Conservation (phyloP, 176 grass and related monocot species). For the Musa itinerans region DNA sequence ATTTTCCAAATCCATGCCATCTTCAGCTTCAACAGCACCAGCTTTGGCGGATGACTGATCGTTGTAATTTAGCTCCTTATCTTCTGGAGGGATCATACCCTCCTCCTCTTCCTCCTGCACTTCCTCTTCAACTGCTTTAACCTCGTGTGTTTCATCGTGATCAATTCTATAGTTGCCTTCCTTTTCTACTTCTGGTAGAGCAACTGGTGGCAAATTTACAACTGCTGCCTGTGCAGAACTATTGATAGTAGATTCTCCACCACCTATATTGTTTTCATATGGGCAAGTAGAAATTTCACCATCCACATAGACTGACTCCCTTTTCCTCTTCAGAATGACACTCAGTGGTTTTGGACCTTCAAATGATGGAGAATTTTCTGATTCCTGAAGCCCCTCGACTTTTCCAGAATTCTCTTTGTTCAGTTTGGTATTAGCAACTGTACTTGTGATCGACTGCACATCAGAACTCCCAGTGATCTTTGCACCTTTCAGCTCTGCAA, state of each 20-base stretch:
- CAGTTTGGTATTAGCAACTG: background rate
- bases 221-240: background rate
- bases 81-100: slow-evolving; percentile 33
- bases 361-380: background rate
- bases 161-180: slow-evolving; percentile 19
- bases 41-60: slow-evolving; percentile 25
- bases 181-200: slow-evolving; percentile 26
- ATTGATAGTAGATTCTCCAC: slow-evolving; percentile 24
- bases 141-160: slow-evolving; percentile 24
- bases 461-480: background rate
- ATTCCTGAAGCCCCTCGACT: slow-evolving; percentile 31
- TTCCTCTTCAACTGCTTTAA: too few species aligned
- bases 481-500: slow-evolving; percentile 36
- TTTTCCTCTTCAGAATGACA: slow-evolving; percentile 75
- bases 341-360: slow-evolving; percentile 39
- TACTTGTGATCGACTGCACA: background rate
- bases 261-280: slow-evolving; percentile 8
- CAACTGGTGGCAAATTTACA: slow-evolving; percentile 18
- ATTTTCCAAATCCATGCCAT: slow-evolving; percentile 33
- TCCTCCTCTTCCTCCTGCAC: slow-evolving; percentile 3
- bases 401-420: slow-evolving; percentile 24
- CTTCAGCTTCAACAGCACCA: slow-evolving; percentile 32
- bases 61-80: background rate
- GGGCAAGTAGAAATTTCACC: slow-evolving; percentile 26
- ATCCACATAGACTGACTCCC: slow-evolving; percentile 23